Evolutionary conservation across 352 stramenopile genomes (phyloP).

Genomic region (Phytophthora europaea): DNA sequence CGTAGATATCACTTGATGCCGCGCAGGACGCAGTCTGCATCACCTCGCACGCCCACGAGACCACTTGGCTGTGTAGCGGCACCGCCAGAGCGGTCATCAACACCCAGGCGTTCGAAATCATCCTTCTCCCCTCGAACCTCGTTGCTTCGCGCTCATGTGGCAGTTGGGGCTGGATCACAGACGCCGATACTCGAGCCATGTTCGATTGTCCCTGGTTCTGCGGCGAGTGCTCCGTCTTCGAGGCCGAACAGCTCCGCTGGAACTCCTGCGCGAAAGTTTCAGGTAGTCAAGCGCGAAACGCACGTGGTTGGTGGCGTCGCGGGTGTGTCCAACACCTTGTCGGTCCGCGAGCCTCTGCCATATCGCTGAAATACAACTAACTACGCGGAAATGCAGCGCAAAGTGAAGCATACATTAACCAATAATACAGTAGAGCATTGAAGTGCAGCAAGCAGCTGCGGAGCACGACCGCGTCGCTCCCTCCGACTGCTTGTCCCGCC

Average conservation of each 20-base stretch:
- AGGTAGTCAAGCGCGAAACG: constrained; percentile 55
- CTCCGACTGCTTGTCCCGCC: constrained; percentile 29
- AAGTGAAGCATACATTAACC: constrained; percentile 46
- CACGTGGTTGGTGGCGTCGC: constrained; percentile 47
- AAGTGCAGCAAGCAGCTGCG: constrained; percentile 30
- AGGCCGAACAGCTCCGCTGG: constrained; percentile 19
- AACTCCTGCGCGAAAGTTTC: constrained; percentile 49
- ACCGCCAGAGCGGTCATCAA: constrained; percentile 20
- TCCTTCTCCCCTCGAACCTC: constrained; percentile 54
- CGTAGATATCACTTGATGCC: constrained; percentile 11
- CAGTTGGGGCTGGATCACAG: not conserved
- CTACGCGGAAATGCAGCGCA: constrained; percentile 34
- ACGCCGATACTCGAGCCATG: constrained; percentile 5
- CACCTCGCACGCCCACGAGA: constrained; percentile 15
- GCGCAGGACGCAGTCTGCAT: constrained; percentile 30
- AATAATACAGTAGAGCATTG: constrained; percentile 46
- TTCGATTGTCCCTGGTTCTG: constrained; percentile 1
- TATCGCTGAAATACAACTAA: constrained; percentile 56
- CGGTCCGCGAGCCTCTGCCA: constrained; percentile 54
- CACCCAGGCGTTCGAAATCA: constrained; percentile 48
- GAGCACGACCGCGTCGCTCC: constrained; percentile 27
- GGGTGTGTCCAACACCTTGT: constrained; percentile 54
- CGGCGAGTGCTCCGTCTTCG: constrained; percentile 10
- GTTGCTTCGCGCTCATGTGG: constrained; percentile 23
- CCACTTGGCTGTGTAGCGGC: constrained; percentile 6